A percentile compares a stretch with the other conserved stretches of the same genome.
These are phyloP conservation scores for Schwanniomyces sp. DNA, from an alignment of 805 yeast species.

Conservation along the genomic window DNA sequence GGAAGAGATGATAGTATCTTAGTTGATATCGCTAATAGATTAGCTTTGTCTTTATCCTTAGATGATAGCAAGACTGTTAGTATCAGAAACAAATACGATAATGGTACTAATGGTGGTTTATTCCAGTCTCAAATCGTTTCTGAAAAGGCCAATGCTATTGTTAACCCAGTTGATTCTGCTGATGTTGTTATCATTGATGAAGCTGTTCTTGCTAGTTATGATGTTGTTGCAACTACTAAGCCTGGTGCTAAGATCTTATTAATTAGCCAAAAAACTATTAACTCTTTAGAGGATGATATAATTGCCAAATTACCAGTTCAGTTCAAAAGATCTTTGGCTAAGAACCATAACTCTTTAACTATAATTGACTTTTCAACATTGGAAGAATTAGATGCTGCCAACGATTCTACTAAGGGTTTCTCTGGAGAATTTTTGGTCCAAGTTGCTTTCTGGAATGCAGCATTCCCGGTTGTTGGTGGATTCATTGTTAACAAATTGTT, in stretches of 20 bases:
- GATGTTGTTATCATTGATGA: constrained; percentile 67
- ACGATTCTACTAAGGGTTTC: constrained; percentile 67
- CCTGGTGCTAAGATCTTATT: constrained; percentile 57
- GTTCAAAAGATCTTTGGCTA: constrained; percentile 53
- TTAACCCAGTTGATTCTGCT: constrained; percentile 51
- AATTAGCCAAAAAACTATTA: constrained; percentile 32
- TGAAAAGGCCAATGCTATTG: constrained; percentile 6
- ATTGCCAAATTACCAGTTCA: constrained; percentile 53
- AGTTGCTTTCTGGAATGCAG: constrained; percentile 74
- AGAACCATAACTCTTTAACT: constrained; percentile 52
- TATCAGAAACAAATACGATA: constrained; percentile 70
- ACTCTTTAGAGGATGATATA: constrained; percentile 44
- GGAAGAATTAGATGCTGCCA: constrained; percentile 55
- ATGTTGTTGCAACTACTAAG: constrained; percentile 61
- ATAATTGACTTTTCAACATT: constrained; percentile 62
- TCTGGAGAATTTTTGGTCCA: constrained; percentile 73
- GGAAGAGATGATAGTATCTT: constrained; percentile 62
- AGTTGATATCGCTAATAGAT: constrained; percentile 56
- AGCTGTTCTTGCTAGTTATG: constrained; percentile 53
- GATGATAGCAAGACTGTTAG: constrained; percentile 52
- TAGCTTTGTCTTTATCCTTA: constrained; percentile 70
- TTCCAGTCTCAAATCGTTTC: constrained; percentile 65
- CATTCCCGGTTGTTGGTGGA: constrained; percentile 61
- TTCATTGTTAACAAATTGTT: constrained; percentile 74
- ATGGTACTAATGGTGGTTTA: constrained; percentile 68